Percentiles rank a stretch among this genome's conserved stretches.
Conservation (phyloP, 768 basidiomycete species). For the Porphyrellus cyaneotinctus region DNA sequence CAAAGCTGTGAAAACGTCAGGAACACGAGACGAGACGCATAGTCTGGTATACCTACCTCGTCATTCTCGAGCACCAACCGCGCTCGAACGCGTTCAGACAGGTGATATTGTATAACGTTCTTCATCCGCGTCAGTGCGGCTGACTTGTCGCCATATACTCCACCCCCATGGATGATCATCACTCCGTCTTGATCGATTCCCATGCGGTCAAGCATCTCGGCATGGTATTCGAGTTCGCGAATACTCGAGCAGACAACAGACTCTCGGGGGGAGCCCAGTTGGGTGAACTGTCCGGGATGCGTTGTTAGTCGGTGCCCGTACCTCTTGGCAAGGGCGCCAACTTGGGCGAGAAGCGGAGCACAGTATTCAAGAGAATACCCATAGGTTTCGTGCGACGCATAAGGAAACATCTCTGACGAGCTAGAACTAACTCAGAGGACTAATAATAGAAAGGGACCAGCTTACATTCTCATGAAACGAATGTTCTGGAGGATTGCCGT, state of each 20-base stretch:
- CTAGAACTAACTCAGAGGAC: constrained; percentile 10
- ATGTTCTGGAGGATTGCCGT: constrained; percentile 45
- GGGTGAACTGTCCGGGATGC: constrained; percentile 87
- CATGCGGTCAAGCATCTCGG: constrained; percentile 85
- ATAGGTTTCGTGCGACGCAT: constrained; percentile 74
- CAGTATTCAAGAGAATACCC: constrained; percentile 84
- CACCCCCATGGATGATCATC: constrained; percentile 85
- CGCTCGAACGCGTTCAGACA: constrained; percentile 60
- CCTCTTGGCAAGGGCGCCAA: constrained; percentile 63
- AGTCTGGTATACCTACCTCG: constrained; percentile 47
- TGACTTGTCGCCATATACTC: constrained; percentile 77
- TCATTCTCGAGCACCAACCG: constrained; percentile 92
- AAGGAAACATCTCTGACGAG: constrained; percentile 92
- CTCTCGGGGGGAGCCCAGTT: constrained; percentile 73
- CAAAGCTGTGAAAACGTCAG: constrained; percentile 47
- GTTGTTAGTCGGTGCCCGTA: constrained; percentile 78
- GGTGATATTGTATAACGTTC: constrained; percentile 54
- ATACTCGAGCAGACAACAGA: constrained; percentile 73
- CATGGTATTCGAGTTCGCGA: constrained; percentile 81
- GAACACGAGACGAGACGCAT: background rate
- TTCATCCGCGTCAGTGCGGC: constrained; percentile 70
- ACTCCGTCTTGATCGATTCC: constrained; percentile 78
- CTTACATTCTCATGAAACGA: constrained; percentile 70
- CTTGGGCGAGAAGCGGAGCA: constrained; percentile 45
- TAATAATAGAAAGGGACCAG: background rate